phyloP scores from a whole-genome alignment of 371 early-diverging fungal genomes.

The Circinella umbellata region DNA sequence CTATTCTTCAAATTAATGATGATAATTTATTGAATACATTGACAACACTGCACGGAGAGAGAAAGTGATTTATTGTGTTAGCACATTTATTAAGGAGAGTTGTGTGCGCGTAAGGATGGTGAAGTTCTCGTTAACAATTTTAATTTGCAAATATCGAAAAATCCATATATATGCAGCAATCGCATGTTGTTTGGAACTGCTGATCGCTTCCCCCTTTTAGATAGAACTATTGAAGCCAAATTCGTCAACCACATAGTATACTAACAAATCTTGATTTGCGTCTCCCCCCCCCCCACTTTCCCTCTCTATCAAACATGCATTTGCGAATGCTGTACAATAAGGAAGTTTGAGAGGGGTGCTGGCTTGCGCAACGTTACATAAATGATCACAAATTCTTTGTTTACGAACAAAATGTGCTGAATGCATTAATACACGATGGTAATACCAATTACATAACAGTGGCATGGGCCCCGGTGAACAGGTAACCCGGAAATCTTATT shows the following conservation, averaged over 20 bases:
- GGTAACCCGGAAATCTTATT: constrained; percentile 6
- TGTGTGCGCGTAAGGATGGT: not conserved
- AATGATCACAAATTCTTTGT: not conserved
- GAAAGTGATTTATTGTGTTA: not conserved
- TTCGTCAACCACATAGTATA: not conserved
- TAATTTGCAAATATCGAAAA: constrained; percentile 3
- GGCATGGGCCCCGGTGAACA: not conserved
- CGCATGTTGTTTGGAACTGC: constrained; percentile 8
- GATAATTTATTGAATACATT: too few species aligned
- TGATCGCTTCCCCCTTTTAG: constrained; percentile 7
- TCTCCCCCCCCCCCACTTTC: not conserved
- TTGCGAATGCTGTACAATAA: not conserved
- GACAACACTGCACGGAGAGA: too few species aligned
- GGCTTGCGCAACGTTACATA: constrained; percentile 8
- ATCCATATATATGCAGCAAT: not conserved
- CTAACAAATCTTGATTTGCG: not conserved
- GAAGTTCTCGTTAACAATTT: not conserved
- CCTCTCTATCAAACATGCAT: not conserved
- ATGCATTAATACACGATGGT: constrained; percentile 8
- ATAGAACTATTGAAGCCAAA: not conserved
- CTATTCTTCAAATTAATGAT: too few species aligned
- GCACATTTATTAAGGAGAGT: not conserved
- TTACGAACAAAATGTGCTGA: not conserved
- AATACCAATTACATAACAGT: not conserved
- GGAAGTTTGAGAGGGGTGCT: too few species aligned